Conservation (phyloP, 169 alveolate genomes). For the Eimeria necatrix region DNA sequence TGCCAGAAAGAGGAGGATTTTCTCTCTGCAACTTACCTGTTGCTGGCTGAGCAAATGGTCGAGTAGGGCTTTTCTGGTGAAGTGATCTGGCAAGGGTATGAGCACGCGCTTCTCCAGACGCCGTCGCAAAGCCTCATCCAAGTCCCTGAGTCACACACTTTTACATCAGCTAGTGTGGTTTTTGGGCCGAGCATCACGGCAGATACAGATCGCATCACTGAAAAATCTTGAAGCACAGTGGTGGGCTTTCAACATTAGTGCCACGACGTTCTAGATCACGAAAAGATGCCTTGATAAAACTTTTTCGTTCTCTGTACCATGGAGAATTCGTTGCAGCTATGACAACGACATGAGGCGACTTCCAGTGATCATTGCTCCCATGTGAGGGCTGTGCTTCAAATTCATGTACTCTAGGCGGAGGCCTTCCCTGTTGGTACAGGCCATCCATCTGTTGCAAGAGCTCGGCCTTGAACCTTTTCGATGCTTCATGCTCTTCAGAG, state of each 20-base stretch:
- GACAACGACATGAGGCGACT: constrained; percentile 77
- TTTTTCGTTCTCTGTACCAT: constrained; percentile 30
- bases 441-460: constrained; percentile 96
- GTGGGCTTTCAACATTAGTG: too few relatives aligned
- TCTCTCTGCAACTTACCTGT: not conserved
- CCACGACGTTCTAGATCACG: too few relatives aligned
- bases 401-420: not conserved
- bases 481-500: constrained; percentile 93
- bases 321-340: constrained; percentile 85
- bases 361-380: not conserved
- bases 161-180: not conserved
- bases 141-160: constrained; percentile 92
- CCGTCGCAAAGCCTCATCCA: constrained; percentile 96
- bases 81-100: constrained; percentile 91
- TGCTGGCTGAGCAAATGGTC: constrained; percentile 46
- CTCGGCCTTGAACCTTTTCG: constrained; percentile 94
- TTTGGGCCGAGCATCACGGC: too few relatives aligned
- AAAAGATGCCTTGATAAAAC: too few relatives aligned
- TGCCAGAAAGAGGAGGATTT: too few relatives aligned
- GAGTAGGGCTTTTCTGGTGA: constrained; percentile 51
- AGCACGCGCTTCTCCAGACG: constrained; percentile 95
- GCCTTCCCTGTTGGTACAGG: constrained; percentile 68
- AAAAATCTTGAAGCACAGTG: too few relatives aligned
- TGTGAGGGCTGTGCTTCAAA: not conserved
- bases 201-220: too few relatives aligned